Base-by-base conservation (phyloP, 345 rosid genomes). In the Zanthoxylum bungeanum region DNA sequence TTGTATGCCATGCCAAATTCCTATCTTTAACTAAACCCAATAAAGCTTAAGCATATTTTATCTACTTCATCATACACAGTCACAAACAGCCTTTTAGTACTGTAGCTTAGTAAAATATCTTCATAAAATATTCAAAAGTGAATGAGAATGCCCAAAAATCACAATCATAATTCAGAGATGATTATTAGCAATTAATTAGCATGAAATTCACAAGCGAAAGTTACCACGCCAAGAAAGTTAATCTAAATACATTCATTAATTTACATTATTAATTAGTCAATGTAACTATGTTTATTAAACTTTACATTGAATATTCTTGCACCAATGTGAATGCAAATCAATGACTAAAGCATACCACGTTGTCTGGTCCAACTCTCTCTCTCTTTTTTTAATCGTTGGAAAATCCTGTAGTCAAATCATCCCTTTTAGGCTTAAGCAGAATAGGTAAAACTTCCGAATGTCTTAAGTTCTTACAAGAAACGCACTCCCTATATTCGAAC, bases 41-140 rank as follows among this genome's bases (percentile, higher is more conserved):
- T 80, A 83, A 83, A 76, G 84, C 77, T 80, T 68, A 30, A 53
- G 51, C 66, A 70, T 44, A 44, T 59, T 70, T 80, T 68, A 42
- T 46, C 34, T n/a, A 49, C 61, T 76, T 77, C 81, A 4, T 14
- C 49, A 66, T 57, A 74, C 64, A 83, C 77, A 73, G 84, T 80
- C 81, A 74, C 71, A 80, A 74, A 74, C 84, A 78, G 81, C 82
- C 84, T 83, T 83, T 83, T 83, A 22, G 16, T 28, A 44, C 72
- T 65, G 72, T 69, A 9, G 39, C 44, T 5, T 5, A 51, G 69
- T 75, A 61, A 3, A 64, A 52, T 71, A 37, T 7, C 33, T 4
- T 39, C 25, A 4, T 8, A 36, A 14, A 10, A 21, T 3, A 52
- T 17, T 27, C 9, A 40, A 22, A 36, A 42, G 19, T 37, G 3